Percentiles rank a stretch among this genome's conserved stretches.
These are phyloP conservation scores for Heterobasidion parviporum DNA, from an alignment of 1,284 basidiomycete species.

Conservation along the genomic window DNA sequence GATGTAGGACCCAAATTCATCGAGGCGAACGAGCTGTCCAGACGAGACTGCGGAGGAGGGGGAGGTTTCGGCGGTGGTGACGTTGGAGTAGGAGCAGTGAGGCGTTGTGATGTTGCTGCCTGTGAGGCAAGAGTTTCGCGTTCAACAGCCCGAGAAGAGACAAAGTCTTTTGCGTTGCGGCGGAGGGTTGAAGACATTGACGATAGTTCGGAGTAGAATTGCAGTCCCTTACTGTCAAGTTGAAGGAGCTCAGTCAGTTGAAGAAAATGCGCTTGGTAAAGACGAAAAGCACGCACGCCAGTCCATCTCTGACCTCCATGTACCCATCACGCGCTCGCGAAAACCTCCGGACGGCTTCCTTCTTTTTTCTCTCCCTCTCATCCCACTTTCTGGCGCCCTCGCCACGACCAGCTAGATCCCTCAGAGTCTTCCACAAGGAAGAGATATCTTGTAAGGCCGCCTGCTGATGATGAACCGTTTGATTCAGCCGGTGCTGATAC, in stretches of 20 bases:
- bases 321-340: slow-evolving; percentile 73
- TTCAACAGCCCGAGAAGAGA: slow-evolving; percentile 61
- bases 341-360: slow-evolving; percentile 67
- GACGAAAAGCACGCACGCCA: slow-evolving; percentile 51
- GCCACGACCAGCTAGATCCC: slow-evolving; percentile 63
- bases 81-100: slow-evolving; percentile 33
- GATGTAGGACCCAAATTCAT: slow-evolving; percentile 1
- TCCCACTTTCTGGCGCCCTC: slow-evolving; percentile 73
- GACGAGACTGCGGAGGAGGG: slow-evolving; percentile 28
- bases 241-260: slow-evolving; percentile 4
- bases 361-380: slow-evolving; percentile 69
- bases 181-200: slow-evolving; percentile 57
- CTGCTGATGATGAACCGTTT: slow-evolving; percentile 75
- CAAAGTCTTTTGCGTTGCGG: slow-evolving; percentile 55
- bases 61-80: slow-evolving; percentile 39
- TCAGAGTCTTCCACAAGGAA: slow-evolving; percentile 61
- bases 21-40: slow-evolving; percentile 45
- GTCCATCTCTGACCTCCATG: slow-evolving; percentile 79
- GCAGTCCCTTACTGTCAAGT: slow-evolving; percentile 65
- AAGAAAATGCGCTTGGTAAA: slow-evolving; percentile 1
- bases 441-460: slow-evolving; percentile 63
- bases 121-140: slow-evolving; percentile 62
- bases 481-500: slow-evolving; percentile 75
- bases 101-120: slow-evolving; percentile 62
- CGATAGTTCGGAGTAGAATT: slow-evolving; percentile 83